These are phyloP conservation scores for Jamesozyma spencerorum DNA, from an alignment of 805 yeast species.

Conservation along the genomic window DNA sequence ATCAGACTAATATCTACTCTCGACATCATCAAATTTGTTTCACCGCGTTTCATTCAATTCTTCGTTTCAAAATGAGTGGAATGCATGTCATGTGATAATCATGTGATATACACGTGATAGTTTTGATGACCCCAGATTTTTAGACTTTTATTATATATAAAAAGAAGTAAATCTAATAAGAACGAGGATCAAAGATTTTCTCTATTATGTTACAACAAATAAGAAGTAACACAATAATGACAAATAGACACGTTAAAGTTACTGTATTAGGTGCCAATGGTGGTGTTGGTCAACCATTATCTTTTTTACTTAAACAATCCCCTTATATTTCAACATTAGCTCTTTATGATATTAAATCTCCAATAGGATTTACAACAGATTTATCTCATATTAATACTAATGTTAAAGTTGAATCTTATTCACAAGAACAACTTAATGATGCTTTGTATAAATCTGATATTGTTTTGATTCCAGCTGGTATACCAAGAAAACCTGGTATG, in stretches of 20 bases:
- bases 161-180: too few species aligned
- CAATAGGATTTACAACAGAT: slow-evolving; percentile 96
- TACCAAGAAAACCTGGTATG: slow-evolving; percentile 98
- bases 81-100: too few species aligned
- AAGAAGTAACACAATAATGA: background rate
- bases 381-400: slow-evolving; percentile 88
- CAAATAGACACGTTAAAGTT: slow-evolving; percentile 38
- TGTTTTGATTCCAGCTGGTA: slow-evolving; percentile 93
- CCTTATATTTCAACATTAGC: slow-evolving; percentile 78
- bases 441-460: slow-evolving; percentile 69
- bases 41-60: too few species aligned
- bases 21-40: too few species aligned
- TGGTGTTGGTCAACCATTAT: slow-evolving; percentile 91
- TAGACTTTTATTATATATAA: too few species aligned
- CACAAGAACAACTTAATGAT: slow-evolving; percentile 52
- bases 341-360: slow-evolving; percentile 81
- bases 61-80: too few species aligned
- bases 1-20: too few species aligned
- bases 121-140: too few species aligned
- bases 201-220: too few species aligned
- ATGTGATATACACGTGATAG: too few species aligned
- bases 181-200: too few species aligned
- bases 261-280: slow-evolving; percentile 80
- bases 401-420: slow-evolving; percentile 77
- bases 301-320: slow-evolving; percentile 77